Evolutionary conservation across 495 filamentous ascomycete genomes (phyloP).

Genomic region (Astrothelium macrocarpum): DNA sequence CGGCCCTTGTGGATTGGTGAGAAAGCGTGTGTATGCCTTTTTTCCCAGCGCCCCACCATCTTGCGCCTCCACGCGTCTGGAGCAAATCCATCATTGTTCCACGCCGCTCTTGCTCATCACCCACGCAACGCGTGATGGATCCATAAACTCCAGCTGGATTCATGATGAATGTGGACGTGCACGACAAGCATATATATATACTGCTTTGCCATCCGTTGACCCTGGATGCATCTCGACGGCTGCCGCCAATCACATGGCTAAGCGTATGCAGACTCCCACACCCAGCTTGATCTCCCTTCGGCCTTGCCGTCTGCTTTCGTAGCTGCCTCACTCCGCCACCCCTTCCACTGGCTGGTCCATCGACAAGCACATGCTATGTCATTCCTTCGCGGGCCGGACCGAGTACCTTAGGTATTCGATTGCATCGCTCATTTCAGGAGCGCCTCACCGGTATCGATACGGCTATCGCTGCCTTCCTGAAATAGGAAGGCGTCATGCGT

Average conservation of each 20-base stretch:
- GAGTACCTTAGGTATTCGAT: background rate
- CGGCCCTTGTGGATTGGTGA: background rate
- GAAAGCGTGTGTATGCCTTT: background rate
- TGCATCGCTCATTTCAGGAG: background rate
- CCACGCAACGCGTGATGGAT: too few relatives aligned
- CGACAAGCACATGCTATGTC: background rate
- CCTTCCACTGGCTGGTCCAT: too few relatives aligned
- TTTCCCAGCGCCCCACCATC: background rate
- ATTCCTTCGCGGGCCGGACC: background rate
- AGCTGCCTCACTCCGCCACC: background rate
- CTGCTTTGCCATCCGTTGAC: background rate
- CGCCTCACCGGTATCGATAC: background rate
- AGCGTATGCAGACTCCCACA: background rate
- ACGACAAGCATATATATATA: too few relatives aligned
- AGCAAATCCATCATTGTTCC: too few relatives aligned
- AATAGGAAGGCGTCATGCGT: background rate
- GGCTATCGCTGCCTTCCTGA: background rate
- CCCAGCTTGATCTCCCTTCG: background rate
- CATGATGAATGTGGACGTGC: too few relatives aligned
- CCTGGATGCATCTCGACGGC: background rate
- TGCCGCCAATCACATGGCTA: background rate
- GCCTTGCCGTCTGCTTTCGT: background rate
- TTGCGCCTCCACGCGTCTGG: background rate
- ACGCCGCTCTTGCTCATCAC: too few relatives aligned
- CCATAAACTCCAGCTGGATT: too few relatives aligned